phyloP scores from a whole-genome alignment of 345 rosid species.

The Xanthoceras sorbifolium region DNA sequence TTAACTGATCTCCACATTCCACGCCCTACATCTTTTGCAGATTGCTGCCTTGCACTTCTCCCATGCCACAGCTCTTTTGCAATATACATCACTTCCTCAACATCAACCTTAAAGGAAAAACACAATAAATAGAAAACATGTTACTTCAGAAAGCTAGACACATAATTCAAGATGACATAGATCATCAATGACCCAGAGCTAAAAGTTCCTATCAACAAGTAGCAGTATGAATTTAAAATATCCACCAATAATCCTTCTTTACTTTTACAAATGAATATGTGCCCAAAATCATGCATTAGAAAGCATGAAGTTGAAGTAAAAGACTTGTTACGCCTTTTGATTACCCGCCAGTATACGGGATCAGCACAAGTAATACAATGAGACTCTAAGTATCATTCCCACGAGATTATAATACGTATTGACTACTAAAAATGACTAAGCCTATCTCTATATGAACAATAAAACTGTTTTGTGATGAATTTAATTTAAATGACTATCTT shows the following conservation, averaged over 20 bases:
- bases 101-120: constrained; percentile 59
- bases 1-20: constrained; percentile 93
- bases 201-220: background rate
- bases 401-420: no score
- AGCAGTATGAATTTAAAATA: background rate
- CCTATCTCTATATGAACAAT: no score
- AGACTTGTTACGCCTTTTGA: no score
- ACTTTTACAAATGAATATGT: background rate
- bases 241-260: background rate
- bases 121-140: background rate
- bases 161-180: background rate
- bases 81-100: constrained; percentile 83
- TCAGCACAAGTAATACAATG: no score
- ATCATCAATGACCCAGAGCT: background rate
- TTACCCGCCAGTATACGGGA: no score
- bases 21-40: constrained; percentile 81
- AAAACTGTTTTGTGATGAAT: no score
- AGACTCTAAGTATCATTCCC: no score
- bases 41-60: constrained; percentile 69
- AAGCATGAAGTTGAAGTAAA: background rate
- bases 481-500: no score
- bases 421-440: no score
- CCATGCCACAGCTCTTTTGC: constrained; percentile 95
- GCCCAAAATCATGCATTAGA: background rate
- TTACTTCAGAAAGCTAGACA: background rate